Conservation (phyloP, 129 eudicot genomes). For the Chrysanthemum lavandulifolium region DNA sequence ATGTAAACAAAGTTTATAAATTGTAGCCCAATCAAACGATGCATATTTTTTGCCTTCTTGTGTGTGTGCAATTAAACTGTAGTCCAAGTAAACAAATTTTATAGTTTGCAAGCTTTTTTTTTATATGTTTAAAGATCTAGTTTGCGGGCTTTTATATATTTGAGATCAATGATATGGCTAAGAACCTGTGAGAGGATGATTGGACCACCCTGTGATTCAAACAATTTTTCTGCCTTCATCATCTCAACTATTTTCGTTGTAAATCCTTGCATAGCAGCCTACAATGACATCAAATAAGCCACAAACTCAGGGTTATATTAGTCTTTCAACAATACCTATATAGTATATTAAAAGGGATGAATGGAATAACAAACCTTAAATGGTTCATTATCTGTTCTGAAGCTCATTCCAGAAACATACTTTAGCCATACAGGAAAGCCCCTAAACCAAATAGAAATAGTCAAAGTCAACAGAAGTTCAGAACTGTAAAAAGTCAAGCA, state of each 20-base stretch:
- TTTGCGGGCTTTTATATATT: too few relatives aligned
- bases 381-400: constrained; percentile 89
- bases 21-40: too few relatives aligned
- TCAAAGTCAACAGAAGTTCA: not conserved
- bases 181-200: constrained; percentile 89
- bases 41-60: too few relatives aligned
- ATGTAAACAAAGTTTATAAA: too few relatives aligned
- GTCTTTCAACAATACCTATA: constrained; percentile 1
- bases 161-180: too few relatives aligned
- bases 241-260: constrained; percentile 76
- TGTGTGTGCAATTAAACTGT: too few relatives aligned
- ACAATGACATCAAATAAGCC: constrained; percentile 21
- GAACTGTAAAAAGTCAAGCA: constrained; percentile 18
- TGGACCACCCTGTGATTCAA: constrained; percentile 91
- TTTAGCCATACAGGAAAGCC: constrained; percentile 99
- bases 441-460: constrained; percentile 35
- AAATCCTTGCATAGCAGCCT: constrained; percentile 97
- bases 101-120: too few relatives aligned
- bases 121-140: too few relatives aligned
- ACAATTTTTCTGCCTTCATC: constrained; percentile 81
- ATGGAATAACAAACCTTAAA: constrained; percentile 50
- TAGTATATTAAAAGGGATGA: not conserved
- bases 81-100: too few relatives aligned
- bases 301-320: constrained; percentile 13
- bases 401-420: constrained; percentile 96